Base-by-base conservation (phyloP, 352 stramenopile species). In the Hyaloperonospora arabidopsidis region DNA sequence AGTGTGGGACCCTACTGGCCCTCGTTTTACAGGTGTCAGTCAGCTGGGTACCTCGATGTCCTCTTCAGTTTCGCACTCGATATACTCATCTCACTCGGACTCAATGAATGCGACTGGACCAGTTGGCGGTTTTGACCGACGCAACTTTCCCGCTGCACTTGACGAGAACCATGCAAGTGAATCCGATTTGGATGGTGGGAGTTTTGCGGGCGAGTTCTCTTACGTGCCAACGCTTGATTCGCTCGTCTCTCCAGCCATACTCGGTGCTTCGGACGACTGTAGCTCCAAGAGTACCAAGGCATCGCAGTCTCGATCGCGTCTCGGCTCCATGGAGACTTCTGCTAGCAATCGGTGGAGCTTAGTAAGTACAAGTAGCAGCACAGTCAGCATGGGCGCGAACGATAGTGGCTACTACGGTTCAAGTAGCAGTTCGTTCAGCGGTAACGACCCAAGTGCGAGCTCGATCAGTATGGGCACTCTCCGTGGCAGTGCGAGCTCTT, bases 1-100 rank as follows among this genome's bases (percentile, higher is more conserved):
- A 61, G 74, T 82, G 13, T 78, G 79, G 57, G 77, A 88, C 43
- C 84, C 73, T 11, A 80, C 68, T 2, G 73, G 61, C 8, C 73
- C 73, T 47, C 73, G 73, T 0, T 83, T 80, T 47, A 83, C 73
- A n/a, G 73, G 73, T 28, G 73, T 80, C 41, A 78, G 67, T 29
- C 70, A 83, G 54, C 60, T 80, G 18, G 75, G 73, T 32, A 68
- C 59, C 19, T 78, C 73, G 14, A 61, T 65, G 35, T 74, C 71
- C 18, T 80, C 70, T 15, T 73, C 68, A 15, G 56, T 72, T 14
- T 71, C 68, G n/a, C 57, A 65, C 22, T 79, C 69, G 1, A 39
- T 78, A 10, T 79, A 69, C 2, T 78, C 72, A 13, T 74, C 61
- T 19, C 77, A 65, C 47, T 48, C 74, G 52, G 73, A 80, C 35